Conservation (phyloP, 2,329 filamentous ascomycete species). For the Colletotrichum filicis region DNA sequence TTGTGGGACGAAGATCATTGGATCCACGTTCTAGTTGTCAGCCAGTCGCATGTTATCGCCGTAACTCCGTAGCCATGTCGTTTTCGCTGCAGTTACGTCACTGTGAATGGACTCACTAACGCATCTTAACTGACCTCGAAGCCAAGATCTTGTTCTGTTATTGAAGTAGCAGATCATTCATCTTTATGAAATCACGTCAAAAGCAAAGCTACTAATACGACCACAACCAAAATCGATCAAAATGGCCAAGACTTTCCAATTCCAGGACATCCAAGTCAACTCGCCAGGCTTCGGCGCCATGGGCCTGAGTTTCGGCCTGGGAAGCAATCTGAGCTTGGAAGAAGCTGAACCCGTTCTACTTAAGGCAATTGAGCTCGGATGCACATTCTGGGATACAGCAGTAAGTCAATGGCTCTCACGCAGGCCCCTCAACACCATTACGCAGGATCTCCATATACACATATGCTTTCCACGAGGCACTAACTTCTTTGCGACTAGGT, state of each 20-base stretch:
- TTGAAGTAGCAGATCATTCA: not conserved
- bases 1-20: not conserved
- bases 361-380: constrained; percentile 59
- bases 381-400: constrained; percentile 59
- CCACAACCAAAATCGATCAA: not conserved
- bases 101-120: not conserved
- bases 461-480: not conserved
- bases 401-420: constrained; percentile 40
- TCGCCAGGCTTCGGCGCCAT: constrained; percentile 61
- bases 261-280: constrained; percentile 50
- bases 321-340: constrained; percentile 53
- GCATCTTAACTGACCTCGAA: not conserved
- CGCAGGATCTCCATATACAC: not conserved
- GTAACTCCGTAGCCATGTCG: not conserved
- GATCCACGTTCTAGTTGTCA: not conserved
- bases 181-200: not conserved
- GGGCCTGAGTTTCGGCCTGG: constrained; percentile 57
- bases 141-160: not conserved
- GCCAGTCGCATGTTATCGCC: not conserved
- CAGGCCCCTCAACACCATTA: too few species aligned
- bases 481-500: constrained; percentile 44
- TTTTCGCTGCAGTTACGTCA: not conserved
- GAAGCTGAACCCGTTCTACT: constrained; percentile 59
- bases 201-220: not conserved
- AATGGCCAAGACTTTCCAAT: constrained; percentile 54